phyloP scores from a whole-genome alignment of 257 asterid genomes.

The Schizonepeta tenuifolia region DNA sequence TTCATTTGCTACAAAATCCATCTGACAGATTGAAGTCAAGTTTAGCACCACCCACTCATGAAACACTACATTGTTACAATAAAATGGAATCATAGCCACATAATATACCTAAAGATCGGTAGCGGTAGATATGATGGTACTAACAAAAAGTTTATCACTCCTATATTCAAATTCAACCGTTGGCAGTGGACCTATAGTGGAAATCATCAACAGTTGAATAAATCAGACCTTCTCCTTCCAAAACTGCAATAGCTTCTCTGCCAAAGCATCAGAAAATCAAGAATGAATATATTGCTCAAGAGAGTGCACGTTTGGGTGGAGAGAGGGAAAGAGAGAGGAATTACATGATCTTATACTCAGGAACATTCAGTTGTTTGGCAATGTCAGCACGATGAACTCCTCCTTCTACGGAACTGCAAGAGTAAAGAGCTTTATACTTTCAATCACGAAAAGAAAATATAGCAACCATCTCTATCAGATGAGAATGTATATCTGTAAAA shows the following conservation, averaged over 20 bases:
- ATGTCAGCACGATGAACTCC: constrained; percentile 74
- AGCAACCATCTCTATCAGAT: neutral
- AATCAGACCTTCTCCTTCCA: constrained; percentile 69
- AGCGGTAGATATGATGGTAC: constrained; percentile 8
- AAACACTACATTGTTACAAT: neutral
- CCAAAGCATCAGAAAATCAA: constrained; percentile 29
- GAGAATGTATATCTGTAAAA: neutral
- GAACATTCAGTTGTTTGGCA: constrained; percentile 53
- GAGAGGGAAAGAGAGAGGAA: constrained; percentile 3
- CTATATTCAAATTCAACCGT: constrained; percentile 48
- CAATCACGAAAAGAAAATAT: neutral
- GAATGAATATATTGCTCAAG: constrained; percentile 12
- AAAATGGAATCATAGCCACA: neutral
- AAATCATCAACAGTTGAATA: constrained; percentile 75
- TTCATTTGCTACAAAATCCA: constrained; percentile 6
- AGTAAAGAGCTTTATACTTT: constrained; percentile 20
- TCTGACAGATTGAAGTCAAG: neutral
- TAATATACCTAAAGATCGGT: neutral
- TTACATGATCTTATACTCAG: constrained; percentile 59
- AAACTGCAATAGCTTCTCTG: constrained; percentile 68
- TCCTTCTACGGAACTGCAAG: constrained; percentile 55
- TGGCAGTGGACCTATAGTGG: constrained; percentile 74
- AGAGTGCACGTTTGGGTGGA: neutral
- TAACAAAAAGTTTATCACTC: constrained; percentile 2
- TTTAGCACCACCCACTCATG: neutral